These are phyloP conservation scores for Mycosarcoma mackinlayi DNA, from an alignment of 1,284 basidiomycete genomes.

Conservation along the genomic window DNA sequence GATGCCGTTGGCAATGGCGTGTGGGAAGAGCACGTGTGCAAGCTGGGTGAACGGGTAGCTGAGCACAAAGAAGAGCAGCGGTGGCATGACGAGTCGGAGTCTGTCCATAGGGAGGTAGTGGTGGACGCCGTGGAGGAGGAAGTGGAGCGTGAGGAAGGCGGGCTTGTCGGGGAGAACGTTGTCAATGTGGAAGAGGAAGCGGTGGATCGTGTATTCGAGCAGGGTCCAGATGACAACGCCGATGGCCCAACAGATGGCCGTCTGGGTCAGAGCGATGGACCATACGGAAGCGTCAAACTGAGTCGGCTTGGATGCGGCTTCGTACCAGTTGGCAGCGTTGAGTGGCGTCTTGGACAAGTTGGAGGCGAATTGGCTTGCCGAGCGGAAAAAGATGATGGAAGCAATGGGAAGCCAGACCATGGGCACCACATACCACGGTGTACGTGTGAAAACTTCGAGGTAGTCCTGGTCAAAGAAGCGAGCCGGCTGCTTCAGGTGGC, in stretches of 20 bases:
- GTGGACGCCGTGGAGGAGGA: constrained; percentile 93
- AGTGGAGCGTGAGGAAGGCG: constrained; percentile 85
- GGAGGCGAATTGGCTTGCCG: constrained; percentile 79
- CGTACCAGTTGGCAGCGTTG: constrained; percentile 59
- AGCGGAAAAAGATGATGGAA: constrained; percentile 81
- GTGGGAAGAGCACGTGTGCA: constrained; percentile 84
- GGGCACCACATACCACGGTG: constrained; percentile 94
- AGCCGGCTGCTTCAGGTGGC: constrained; percentile 87
- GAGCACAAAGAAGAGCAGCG: constrained; percentile 81
- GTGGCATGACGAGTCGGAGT: constrained; percentile 91
- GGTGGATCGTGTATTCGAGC: constrained; percentile 93
- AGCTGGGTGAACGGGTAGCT: constrained; percentile 89
- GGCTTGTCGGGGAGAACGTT: constrained; percentile 85
- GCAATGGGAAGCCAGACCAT: constrained; percentile 91
- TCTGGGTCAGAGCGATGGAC: constrained; percentile 42
- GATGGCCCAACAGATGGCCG: constrained; percentile 77
- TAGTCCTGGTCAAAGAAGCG: constrained; percentile 84
- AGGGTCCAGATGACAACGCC: constrained; percentile 95
- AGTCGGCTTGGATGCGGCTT: constrained; percentile 72
- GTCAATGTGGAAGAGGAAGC: constrained; percentile 98
- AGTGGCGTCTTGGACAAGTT: constrained; percentile 23
- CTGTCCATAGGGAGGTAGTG: constrained; percentile 97
- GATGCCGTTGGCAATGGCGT: constrained; percentile 86
- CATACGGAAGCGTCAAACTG: constrained; percentile 34
- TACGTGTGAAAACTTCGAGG: constrained; percentile 88